These are phyloP conservation scores for Termitomyces sp. DNA, from an alignment of 768 basidiomycete species.

Conservation along the genomic window DNA sequence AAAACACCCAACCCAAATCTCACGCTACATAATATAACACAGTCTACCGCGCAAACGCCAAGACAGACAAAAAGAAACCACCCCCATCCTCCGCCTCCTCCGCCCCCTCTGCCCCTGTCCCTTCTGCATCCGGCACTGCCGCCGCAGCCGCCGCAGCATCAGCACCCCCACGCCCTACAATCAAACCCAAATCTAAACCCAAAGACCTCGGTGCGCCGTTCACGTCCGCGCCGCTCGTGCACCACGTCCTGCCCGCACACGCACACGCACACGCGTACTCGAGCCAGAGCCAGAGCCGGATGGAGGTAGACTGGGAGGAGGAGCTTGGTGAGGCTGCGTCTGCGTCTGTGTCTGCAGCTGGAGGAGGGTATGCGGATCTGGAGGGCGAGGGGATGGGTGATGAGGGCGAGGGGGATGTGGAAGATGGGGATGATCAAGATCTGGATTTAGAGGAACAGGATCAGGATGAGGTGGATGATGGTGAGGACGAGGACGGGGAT, in stretches of 20 bases:
- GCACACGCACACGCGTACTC: not conserved
- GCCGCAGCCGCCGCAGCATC: not conserved
- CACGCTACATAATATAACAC: not conserved
- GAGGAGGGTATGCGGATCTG: conserved; percentile 14
- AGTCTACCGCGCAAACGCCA: conserved; percentile 68
- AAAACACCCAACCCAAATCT: not conserved
- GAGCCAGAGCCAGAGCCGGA: conserved; percentile 16
- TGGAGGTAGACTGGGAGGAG: conserved; percentile 29
- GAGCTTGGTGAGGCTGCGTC: conserved; percentile 25
- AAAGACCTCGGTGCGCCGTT: conserved; percentile 29
- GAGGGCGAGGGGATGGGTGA: conserved; percentile 17
- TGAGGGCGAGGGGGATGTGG: conserved; percentile 26
- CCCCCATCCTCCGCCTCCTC: conserved; percentile 22
- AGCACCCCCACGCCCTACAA: conserved; percentile 16
- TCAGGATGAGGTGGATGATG: conserved; percentile 24
- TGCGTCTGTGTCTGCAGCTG: conserved; percentile 17
- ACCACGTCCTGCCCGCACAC: conserved; percentile 19
- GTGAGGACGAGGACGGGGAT: conserved; percentile 26
- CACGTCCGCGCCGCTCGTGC: conserved; percentile 26
- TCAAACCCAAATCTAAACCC: conserved; percentile 37
- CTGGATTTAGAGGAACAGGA: not conserved
- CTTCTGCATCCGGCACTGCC: not conserved
- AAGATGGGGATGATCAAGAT: conserved; percentile 26
- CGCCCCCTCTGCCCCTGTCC: conserved; percentile 16
- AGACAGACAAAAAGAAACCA: conserved; percentile 55